Base-by-base conservation (phyloP, 345 rosid genomes). In the Populus davidiana region DNA sequence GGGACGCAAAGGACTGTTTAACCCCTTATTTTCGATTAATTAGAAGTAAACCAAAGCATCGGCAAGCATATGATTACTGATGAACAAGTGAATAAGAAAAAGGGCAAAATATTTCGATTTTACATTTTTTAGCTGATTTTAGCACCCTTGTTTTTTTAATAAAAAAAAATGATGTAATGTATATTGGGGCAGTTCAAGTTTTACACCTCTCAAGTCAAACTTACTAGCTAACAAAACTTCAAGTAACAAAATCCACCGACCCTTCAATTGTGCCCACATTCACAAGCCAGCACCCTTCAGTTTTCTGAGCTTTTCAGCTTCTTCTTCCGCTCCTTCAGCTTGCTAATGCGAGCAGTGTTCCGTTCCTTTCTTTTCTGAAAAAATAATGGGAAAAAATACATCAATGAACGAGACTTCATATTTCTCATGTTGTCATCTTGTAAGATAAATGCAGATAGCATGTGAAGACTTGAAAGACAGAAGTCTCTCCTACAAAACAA, bases 261-360 rank as follows among this genome's bases (percentile, higher is more conserved):
- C 49, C 29, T 59, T 80, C 74, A 81, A 31, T 87, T 72, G 74
- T 81, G 49, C 69, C 44, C 82, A 4, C 50, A 14, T 47, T 47
- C 50, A 12, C 18, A 3, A 14, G 17, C 50, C 18, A 47, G 50
- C 59, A 52, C 2, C 2, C 59, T 52, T 52, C 59, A 8, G 83
- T 62, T 72, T 77, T 76, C 83, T 78, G 68, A 66, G 79, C 74
- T 36, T 79, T 18, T 76, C 12, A 64, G 61, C 31, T 80, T 85
- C 71, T 80, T 86, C 85, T 91, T 91, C 64, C 94, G 81, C 76
- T 90, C 82, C 87, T 86, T 85, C 69, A 91, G 92, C 49, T 78
- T 86, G 25, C 84, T 78, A 0, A 87, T 77, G 0, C 70, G 70
- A 21, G 79, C 90, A 36, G 77, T 72, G 85, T 87, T 86, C 71